These are phyloP conservation scores for Venustampulla echinocandica DNA, from an alignment of 495 filamentous ascomycete genomes.

Conservation along the genomic window DNA sequence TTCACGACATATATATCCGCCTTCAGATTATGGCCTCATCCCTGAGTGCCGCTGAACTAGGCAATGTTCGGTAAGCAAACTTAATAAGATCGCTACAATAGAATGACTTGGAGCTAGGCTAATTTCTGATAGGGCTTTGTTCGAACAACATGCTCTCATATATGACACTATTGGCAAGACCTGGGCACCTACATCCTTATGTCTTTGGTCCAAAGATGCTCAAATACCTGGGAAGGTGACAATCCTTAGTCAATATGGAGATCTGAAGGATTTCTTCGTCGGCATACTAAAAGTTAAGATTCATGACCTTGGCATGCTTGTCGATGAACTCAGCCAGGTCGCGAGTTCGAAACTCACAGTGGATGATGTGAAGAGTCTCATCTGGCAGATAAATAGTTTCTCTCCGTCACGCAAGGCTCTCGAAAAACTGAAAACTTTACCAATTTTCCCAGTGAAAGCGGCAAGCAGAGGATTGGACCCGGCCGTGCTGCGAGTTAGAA, in stretches of 20 bases:
- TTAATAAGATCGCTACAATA: neutral
- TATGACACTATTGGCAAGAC: neutral
- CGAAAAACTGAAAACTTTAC: neutral
- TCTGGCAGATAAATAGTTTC: neutral
- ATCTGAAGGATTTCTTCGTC: neutral
- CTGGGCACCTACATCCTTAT: neutral
- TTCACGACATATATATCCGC: slow-evolving; percentile 1
- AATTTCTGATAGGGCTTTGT: slow-evolving; percentile 1
- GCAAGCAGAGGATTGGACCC: neutral
- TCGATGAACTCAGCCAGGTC: neutral
- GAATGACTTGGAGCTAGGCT: neutral
- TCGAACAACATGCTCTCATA: slow-evolving; percentile 5
- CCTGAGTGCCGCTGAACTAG: neutral
- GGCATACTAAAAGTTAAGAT: neutral
- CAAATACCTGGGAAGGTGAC: neutral
- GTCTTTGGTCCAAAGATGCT: neutral
- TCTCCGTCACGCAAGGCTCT: neutral
- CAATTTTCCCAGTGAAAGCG: neutral
- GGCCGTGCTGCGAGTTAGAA: neutral
- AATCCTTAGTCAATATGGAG: slow-evolving; percentile 1
- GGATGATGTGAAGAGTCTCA: neutral
- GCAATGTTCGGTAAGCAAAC: slow-evolving; percentile 1
- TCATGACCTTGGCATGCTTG: neutral
- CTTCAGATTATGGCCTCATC: slow-evolving; percentile 7
- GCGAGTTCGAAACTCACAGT: neutral